Evolutionary conservation across 1,284 basidiomycete genomes (phyloP).

Genomic region (Fomitopsis pinicola): DNA sequence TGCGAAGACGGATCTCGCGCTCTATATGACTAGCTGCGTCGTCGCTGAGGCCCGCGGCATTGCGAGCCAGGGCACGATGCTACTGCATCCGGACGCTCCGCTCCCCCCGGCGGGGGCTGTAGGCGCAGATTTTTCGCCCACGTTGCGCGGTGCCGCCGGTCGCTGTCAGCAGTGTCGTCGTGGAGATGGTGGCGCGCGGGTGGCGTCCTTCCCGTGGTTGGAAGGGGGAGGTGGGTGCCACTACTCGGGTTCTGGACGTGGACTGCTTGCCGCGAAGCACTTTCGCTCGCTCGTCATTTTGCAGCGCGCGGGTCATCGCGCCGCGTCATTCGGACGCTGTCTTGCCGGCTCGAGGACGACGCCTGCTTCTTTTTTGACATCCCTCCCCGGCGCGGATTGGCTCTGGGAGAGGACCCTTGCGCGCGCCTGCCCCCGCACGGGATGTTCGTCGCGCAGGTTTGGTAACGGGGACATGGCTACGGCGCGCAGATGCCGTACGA

Average conservation of each 20-base stretch:
- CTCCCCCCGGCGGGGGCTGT: neutral
- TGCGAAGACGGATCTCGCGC: conserved; percentile 1
- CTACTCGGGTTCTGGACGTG: neutral
- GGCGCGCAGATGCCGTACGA: neutral
- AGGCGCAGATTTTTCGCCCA: neutral
- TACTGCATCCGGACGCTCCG: neutral
- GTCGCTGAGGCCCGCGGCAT: neutral
- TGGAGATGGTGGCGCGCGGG: neutral
- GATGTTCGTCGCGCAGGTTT: too few relatives aligned
- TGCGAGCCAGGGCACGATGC: neutral
- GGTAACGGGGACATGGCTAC: neutral
- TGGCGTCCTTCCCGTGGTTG: neutral
- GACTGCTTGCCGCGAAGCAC: neutral
- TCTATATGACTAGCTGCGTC: neutral
- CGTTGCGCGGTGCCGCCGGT: neutral
- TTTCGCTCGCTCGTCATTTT: neutral
- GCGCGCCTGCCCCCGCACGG: too few relatives aligned
- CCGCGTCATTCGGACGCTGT: neutral
- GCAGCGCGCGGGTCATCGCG: neutral
- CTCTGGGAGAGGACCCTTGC: too few relatives aligned
- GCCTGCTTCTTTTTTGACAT: neutral
- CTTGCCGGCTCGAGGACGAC: too few relatives aligned
- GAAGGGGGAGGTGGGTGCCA: neutral
- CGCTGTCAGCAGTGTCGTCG: neutral
- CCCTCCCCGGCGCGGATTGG: too few relatives aligned